These are phyloP conservation scores for Eimeria acervulina DNA, from an alignment of 169 alveolate species.

Conservation along the genomic window DNA sequence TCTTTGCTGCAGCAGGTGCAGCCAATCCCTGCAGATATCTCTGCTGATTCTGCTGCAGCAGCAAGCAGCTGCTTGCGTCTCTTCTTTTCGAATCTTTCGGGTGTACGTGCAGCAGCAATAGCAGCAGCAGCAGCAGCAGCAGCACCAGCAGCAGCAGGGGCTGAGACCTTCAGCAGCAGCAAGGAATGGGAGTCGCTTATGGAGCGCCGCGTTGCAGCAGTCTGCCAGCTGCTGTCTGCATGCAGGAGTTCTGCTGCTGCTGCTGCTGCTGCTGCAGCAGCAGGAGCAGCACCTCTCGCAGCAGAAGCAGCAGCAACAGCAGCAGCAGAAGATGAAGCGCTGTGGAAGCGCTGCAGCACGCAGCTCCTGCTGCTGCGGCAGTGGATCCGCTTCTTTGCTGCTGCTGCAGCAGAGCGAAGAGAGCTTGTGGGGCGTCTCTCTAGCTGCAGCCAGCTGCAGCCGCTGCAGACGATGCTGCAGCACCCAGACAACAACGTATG, in stretches of 20 bases:
- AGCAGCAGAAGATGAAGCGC: slow-evolving; percentile 16
- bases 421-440: neutral
- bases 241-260: slow-evolving; percentile 55
- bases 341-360: slow-evolving; percentile 52
- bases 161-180: slow-evolving; percentile 50
- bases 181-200: neutral
- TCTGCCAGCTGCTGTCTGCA: slow-evolving; percentile 18
- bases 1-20: slow-evolving; percentile 33
- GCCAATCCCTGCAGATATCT: neutral
- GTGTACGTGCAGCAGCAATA: slow-evolving; percentile 47
- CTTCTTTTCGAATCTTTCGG: slow-evolving; percentile 50
- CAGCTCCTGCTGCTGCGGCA: slow-evolving; percentile 69
- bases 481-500: neutral
- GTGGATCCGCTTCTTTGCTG: slow-evolving; percentile 37
- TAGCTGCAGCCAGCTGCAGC: slow-evolving; percentile 35
- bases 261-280: slow-evolving; percentile 23
- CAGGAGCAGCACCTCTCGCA: neutral
- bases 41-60: slow-evolving; percentile 58
- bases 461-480: neutral
- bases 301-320: slow-evolving; percentile 26
- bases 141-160: slow-evolving; percentile 26
- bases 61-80: slow-evolving; percentile 65
- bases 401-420: slow-evolving; percentile 5
- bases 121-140: slow-evolving; percentile 48
- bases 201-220: slow-evolving; percentile 56